These are phyloP conservation scores for Citrus trifoliata DNA, from an alignment of 345 rosid genomes.

Conservation along the genomic window DNA sequence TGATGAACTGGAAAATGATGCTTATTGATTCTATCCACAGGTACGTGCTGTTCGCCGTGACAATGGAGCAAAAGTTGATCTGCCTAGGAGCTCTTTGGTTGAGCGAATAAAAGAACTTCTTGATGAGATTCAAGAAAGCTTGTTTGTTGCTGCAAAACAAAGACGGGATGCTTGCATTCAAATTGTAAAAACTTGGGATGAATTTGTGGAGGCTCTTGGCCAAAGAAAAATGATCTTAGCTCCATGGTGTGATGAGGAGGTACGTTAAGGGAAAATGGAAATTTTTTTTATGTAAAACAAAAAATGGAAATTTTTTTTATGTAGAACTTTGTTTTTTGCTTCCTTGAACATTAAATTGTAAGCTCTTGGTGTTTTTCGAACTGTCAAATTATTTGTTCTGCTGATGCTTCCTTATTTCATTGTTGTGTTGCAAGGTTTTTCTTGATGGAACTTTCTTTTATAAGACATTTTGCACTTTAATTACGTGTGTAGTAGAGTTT, in stretches of 20 bases:
- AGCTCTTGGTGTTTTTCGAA: neutral
- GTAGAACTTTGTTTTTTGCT: neutral
- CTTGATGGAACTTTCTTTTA: neutral
- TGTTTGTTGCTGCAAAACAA: slow-evolving; percentile 63
- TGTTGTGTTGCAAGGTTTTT: neutral
- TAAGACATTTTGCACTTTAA: neutral
- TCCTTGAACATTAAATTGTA: neutral
- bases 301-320: neutral
- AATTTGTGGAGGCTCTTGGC: slow-evolving; percentile 65
- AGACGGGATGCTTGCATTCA: slow-evolving; percentile 73
- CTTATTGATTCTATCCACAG: slow-evolving; percentile 33
- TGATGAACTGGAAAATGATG: neutral
- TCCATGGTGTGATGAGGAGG: slow-evolving; percentile 99
- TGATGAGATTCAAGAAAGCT: slow-evolving; percentile 61
- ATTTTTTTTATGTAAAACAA: too few species aligned
- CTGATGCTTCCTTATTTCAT: neutral
- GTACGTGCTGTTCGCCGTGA: slow-evolving; percentile 89
- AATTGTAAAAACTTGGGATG: slow-evolving; percentile 77
- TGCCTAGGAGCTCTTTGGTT: slow-evolving; percentile 53
- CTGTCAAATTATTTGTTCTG: neutral
- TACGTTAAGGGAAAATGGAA: slow-evolving; percentile 15
- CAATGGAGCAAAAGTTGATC: slow-evolving; percentile 62
- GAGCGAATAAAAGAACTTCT: slow-evolving; percentile 56
- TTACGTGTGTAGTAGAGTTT: neutral
- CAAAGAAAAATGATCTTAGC: slow-evolving; percentile 87